A percentile compares a stretch with the other conserved stretches of the same genome.
These are phyloP conservation scores for Aspergillus nidulans DNA, from an alignment of 495 filamentous ascomycete genomes.

Conservation along the genomic window DNA sequence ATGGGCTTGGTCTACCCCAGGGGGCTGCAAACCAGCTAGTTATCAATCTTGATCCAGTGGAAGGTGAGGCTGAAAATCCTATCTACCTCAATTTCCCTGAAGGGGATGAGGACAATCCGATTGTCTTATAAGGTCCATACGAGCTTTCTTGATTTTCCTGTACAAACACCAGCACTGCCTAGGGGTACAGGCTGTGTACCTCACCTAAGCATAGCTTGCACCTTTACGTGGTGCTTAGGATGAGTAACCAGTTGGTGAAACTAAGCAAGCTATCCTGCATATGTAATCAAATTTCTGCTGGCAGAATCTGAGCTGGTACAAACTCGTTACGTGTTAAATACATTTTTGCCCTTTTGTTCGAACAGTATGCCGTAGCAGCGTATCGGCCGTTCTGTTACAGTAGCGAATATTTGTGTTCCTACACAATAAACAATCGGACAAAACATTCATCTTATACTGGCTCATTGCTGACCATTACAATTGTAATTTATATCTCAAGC, in stretches of 20 bases:
- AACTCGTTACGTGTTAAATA: too few species aligned
- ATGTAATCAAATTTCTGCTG: neutral
- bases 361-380: too few species aligned
- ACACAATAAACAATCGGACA: too few species aligned
- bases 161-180: neutral
- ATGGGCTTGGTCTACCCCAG: neutral
- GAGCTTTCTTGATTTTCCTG: neutral
- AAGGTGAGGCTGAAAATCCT: neutral
- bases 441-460: too few species aligned
- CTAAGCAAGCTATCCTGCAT: conserved; percentile 8
- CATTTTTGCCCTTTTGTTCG: too few species aligned
- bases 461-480: too few species aligned
- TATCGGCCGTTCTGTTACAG: too few species aligned
- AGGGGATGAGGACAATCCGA: neutral
- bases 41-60: neutral
- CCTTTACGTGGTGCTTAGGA: conserved; percentile 18
- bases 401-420: too few species aligned
- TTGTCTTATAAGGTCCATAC: conserved; percentile 6
- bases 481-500: too few species aligned
- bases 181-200: conserved; percentile 16
- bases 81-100: neutral
- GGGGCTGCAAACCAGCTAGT: conserved; percentile 4
- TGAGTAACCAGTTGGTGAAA: conserved; percentile 15
- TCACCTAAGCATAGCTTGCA: conserved; percentile 16
- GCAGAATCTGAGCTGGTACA: too few species aligned